A percentile compares a stretch with the other conserved stretches of the same genome.
phyloP scores from a whole-genome alignment of 257 asterid species.

The Solanum bulbocastanum region DNA sequence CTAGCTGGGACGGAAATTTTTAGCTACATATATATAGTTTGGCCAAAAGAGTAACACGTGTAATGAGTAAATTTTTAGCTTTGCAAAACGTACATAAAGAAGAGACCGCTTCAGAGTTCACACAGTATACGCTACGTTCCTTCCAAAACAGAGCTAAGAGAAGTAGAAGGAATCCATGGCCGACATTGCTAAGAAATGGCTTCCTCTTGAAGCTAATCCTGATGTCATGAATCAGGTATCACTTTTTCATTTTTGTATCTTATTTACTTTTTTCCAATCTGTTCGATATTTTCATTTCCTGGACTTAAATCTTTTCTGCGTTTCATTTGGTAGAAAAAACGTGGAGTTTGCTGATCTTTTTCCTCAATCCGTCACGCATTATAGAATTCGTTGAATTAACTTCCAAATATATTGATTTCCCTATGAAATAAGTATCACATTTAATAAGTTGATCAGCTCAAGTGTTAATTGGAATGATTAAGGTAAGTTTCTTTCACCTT shows the following conservation, averaged over 20 bases:
- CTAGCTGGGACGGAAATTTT: too few relatives aligned
- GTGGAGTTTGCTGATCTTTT: not conserved
- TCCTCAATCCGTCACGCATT: not conserved
- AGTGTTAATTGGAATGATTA: not conserved
- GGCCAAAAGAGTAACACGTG: not conserved
- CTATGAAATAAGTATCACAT: not conserved
- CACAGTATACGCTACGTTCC: not conserved
- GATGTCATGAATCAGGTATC: conserved; percentile 92
- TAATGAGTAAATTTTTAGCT: not conserved
- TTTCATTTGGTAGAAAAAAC: not conserved
- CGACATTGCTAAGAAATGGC: conserved; percentile 60
- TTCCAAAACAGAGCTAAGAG: not conserved
- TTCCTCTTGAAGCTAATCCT: conserved; percentile 97
- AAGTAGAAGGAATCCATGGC: conserved; percentile 36
- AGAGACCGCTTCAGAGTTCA: not conserved
- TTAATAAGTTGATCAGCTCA: not conserved
- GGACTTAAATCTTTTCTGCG: not conserved
- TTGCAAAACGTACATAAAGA: not conserved
- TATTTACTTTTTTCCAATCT: not conserved
- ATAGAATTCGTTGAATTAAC: not conserved
- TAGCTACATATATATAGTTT: not conserved
- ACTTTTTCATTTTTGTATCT: not conserved
- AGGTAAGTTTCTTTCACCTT: not conserved
- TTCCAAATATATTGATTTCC: not conserved
- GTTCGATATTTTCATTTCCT: not conserved